phyloP scores from a whole-genome alignment of 495 filamentous ascomycete genomes.

The Tuber calosporum region DNA sequence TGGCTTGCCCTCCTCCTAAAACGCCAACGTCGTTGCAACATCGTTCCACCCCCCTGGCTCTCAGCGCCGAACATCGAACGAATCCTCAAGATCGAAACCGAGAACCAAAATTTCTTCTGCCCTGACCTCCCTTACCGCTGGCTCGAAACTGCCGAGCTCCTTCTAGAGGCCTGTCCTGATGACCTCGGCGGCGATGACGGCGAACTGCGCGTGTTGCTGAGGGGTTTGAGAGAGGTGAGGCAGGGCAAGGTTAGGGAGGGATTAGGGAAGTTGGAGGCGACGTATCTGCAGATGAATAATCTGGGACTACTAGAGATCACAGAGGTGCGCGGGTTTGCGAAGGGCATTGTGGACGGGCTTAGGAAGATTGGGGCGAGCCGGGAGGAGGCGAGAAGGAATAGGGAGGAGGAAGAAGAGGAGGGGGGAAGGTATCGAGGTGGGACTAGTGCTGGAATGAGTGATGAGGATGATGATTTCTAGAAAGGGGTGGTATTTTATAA shows the following conservation, averaged over 20 bases:
- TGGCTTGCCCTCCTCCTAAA: conserved; percentile 98
- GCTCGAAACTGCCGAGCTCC: conserved; percentile 77
- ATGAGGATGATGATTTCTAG: conserved; percentile 22
- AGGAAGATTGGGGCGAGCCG: conserved; percentile 57
- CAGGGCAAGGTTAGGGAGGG: conserved; percentile 80
- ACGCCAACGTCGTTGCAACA: conserved; percentile 88
- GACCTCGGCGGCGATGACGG: conserved; percentile 58
- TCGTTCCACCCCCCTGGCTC: conserved; percentile 84
- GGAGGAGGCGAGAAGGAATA: conserved; percentile 52
- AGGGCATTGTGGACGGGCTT: conserved; percentile 78
- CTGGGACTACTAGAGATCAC: conserved; percentile 86
- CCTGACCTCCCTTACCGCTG: conserved; percentile 85
- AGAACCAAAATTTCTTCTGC: conserved; percentile 62
- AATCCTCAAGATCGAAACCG: conserved; percentile 74
- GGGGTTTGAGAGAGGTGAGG: conserved; percentile 79
- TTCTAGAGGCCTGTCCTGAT: conserved; percentile 76
- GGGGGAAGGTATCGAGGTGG: conserved; percentile 46
- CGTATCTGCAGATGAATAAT: conserved; percentile 58
- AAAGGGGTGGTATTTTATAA: background rate
- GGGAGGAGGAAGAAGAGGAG: conserved; percentile 51
- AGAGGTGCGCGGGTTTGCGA: conserved; percentile 76
- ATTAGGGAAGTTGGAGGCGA: conserved; percentile 60
- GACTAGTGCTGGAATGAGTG: conserved; percentile 41
- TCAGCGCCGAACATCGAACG: conserved; percentile 60
- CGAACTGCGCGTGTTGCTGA: conserved; percentile 58